phyloP scores from a whole-genome alignment of 2,329 filamentous ascomycete species.

The Thermothelomyces thermophilus region DNA sequence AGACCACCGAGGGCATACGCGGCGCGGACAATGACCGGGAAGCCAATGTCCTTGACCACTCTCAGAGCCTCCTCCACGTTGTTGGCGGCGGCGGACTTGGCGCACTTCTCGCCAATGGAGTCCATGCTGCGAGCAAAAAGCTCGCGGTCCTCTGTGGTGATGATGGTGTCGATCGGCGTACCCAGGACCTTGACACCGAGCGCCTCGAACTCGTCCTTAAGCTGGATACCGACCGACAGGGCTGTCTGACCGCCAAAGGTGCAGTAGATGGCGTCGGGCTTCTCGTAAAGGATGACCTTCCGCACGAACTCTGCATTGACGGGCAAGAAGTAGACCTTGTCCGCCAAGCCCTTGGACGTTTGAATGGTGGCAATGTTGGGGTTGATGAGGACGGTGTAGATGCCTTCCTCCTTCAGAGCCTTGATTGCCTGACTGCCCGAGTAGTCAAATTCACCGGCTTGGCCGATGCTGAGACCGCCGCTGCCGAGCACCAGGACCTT shows the following conservation, averaged over 20 bases:
- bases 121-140: slow-evolving; percentile 98
- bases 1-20: slow-evolving; percentile 93
- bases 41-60: slow-evolving; percentile 88
- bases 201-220: slow-evolving; percentile 91
- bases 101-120: slow-evolving; percentile 94
- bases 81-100: slow-evolving; percentile 90
- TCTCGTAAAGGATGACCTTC: slow-evolving; percentile 93
- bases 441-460: slow-evolving; percentile 98
- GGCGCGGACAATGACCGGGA: slow-evolving; percentile 93
- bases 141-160: slow-evolving; percentile 96
- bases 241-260: slow-evolving; percentile 98
- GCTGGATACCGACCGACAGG: slow-evolving; percentile 90
- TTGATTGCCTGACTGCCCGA: slow-evolving; percentile 98
- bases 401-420: slow-evolving; percentile 93
- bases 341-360: slow-evolving; percentile 92
- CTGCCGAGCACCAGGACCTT: slow-evolving; percentile 92
- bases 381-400: slow-evolving; percentile 97
- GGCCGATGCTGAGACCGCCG: slow-evolving; percentile 93
- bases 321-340: slow-evolving; percentile 98
- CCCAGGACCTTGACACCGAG: slow-evolving; percentile 92
- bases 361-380: slow-evolving; percentile 99
- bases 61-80: slow-evolving; percentile 80
- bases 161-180: slow-evolving; percentile 95
- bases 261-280: slow-evolving; percentile 92
- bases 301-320: slow-evolving; percentile 96